Conservation (phyloP, 2,329 filamentous ascomycete species). For the Orbilia javanica region DNA sequence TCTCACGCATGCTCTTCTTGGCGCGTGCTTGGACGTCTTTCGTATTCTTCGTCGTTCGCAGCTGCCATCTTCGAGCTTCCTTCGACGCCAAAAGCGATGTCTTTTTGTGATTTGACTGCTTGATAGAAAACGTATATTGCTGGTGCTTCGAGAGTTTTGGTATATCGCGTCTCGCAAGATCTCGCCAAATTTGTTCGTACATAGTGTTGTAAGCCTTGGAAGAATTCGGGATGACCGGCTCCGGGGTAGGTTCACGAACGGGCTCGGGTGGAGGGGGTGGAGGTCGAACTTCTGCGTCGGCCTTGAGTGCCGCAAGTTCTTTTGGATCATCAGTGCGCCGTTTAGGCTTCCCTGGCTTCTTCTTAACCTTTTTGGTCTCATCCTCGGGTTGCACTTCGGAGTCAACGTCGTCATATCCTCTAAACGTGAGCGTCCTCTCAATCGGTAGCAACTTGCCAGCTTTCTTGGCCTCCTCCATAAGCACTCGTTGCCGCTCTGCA, state of each 20-base stretch:
- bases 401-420: conserved; percentile 63
- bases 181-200: conserved; percentile 96
- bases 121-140: conserved; percentile 83
- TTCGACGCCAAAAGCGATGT: conserved; percentile 96
- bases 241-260: conserved; percentile 52
- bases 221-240: conserved; percentile 60
- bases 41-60: conserved; percentile 96
- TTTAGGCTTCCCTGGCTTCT: conserved; percentile 68
- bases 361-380: conserved; percentile 66
- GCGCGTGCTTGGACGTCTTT: conserved; percentile 97
- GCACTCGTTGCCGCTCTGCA: conserved; percentile 79
- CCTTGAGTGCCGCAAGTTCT: conserved; percentile 67
- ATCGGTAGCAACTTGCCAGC: conserved; percentile 80
- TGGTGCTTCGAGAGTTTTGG: conserved; percentile 93
- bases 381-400: conserved; percentile 66
- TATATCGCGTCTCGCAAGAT: conserved; percentile 92
- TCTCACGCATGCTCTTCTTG: conserved; percentile 98
- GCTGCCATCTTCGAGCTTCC: conserved; percentile 96
- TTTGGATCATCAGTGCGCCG: conserved; percentile 62
- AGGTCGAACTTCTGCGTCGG: conserved; percentile 71
- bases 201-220: conserved; percentile 97
- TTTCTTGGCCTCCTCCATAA: conserved; percentile 94
- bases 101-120: conserved; percentile 96
- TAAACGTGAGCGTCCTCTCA: conserved; percentile 75
- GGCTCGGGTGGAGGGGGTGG: conserved; percentile 29